These are phyloP conservation scores for Hibiscus mutabilis DNA, from an alignment of 345 rosid genomes.

Conservation along the genomic window DNA sequence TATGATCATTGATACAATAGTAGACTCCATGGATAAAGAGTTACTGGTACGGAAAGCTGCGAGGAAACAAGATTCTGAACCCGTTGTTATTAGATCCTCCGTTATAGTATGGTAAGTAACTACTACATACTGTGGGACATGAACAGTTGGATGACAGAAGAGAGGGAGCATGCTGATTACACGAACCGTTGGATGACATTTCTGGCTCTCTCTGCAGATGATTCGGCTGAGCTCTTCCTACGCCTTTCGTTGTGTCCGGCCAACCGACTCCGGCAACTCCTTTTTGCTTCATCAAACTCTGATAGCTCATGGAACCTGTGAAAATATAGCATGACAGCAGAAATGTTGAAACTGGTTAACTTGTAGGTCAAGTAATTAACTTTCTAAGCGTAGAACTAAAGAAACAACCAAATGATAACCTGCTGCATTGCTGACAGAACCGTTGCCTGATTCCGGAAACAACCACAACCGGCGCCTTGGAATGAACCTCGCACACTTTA, in stretches of 20 bases:
- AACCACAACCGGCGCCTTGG: slow-evolving; percentile 54
- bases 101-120: neutral
- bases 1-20: neutral
- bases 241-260: slow-evolving; percentile 88
- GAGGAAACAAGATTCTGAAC: neutral
- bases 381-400: neutral
- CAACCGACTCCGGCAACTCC: slow-evolving; percentile 71
- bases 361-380: slow-evolving; percentile 3
- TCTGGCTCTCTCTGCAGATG: slow-evolving; percentile 38
- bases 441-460: slow-evolving; percentile 66
- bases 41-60: neutral
- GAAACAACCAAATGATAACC: slow-evolving; percentile 27
- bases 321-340: neutral
- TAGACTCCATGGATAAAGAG: neutral
- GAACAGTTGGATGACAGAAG: slow-evolving; percentile 54
- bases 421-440: slow-evolving; percentile 97
- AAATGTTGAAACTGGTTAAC: neutral
- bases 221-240: slow-evolving; percentile 54
- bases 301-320: slow-evolving; percentile 60
- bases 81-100: slow-evolving; percentile 1
- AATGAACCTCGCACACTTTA: slow-evolving; percentile 80
- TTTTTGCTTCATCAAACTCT: slow-evolving; percentile 78
- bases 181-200: slow-evolving; percentile 33
- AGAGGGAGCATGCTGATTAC: slow-evolving; percentile 53
- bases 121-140: neutral